Base-by-base conservation (phyloP, 2,329 filamentous ascomycete genomes). In the Colletotrichum tamarilloi region DNA sequence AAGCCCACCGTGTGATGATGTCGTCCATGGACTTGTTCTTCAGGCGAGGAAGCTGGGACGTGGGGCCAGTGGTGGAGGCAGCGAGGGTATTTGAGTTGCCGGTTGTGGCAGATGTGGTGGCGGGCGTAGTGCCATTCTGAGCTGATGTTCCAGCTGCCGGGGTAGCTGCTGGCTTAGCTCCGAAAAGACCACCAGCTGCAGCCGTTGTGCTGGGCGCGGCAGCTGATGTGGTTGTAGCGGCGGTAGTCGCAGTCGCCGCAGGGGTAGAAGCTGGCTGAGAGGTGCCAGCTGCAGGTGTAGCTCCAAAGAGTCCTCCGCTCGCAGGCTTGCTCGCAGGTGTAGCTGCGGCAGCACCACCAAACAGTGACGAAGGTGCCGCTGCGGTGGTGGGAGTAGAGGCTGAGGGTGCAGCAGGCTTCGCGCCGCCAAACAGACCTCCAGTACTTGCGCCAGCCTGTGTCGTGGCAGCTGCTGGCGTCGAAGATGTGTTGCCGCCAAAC, bases 11-110 rank as follows among this genome's bases (percentile, higher is more conserved):
- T 4, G 95, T 98, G 76, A 99, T 95, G 76, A 99, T 98, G 81
- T 99, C 97, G 80, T 99, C 97, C 94, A 99, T 98, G 0, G 96
- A 98, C 85, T 98, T 98, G 84, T 98, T 98, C 87, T 98, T 98
- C 49, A 99, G 87, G 32, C 97, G 93, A 4, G 96, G 97, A 78
- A 97, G 91, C 70, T 95, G 92, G 19, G 97, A 96, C 3, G 92
- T 87, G 1, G 95, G 95, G 0, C 95, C 95, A 42, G 91, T 87
- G 4, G 94, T 97, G 1, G 95, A 97, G 32, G 92, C 91, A 22
- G 91, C 91, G 62, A 96, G 84, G 32, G 80, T 76, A 58, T 81
- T 86, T 28, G 83, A 76, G 12, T 80, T 78, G 24, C 79, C 52
- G 4, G 79, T 75, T 5, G 74, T 64, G 16, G 71, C 62, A 8